A percentile compares a stretch with the other conserved stretches of the same genome.
phyloP scores from a whole-genome alignment of 306 rosid genomes.

The Luffa aegyptiaca region DNA sequence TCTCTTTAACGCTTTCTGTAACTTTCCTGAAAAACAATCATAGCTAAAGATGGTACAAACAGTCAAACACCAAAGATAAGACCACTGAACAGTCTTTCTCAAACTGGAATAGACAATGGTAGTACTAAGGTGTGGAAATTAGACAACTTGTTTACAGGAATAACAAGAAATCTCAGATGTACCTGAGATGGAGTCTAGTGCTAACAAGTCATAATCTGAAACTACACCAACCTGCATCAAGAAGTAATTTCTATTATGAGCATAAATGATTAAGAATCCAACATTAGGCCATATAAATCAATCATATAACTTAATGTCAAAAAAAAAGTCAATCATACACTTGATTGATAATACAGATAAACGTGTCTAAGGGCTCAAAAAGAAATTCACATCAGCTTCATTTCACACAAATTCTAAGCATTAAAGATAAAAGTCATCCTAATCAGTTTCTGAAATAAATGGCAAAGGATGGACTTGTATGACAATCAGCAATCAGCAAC shows the following conservation, averaged over 20 bases:
- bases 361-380: not conserved
- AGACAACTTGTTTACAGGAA: not conserved
- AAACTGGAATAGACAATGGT: not conserved
- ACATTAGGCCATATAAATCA: not conserved
- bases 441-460: not conserved
- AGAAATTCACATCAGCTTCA: not conserved
- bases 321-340: not conserved
- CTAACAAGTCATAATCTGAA: slow-evolving; percentile 90
- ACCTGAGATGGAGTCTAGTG: slow-evolving; percentile 91
- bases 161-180: not conserved
- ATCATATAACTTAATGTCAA: not conserved
- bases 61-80: not conserved
- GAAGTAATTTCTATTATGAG: slow-evolving; percentile 8
- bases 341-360: not conserved
- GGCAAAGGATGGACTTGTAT: not conserved
- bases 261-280: not conserved
- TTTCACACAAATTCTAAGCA: not conserved
- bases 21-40: not conserved
- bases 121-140: not conserved
- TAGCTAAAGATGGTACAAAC: not conserved
- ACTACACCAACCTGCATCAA: slow-evolving; percentile 81
- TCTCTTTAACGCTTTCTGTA: not conserved
- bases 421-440: not conserved
- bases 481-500: not conserved
- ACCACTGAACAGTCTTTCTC: not conserved